Evolutionary conservation across 2,329 filamentous ascomycete species (phyloP), one percentile per base, ranked within the genome.

Genomic region (Exophiala alcalophila): DNA sequence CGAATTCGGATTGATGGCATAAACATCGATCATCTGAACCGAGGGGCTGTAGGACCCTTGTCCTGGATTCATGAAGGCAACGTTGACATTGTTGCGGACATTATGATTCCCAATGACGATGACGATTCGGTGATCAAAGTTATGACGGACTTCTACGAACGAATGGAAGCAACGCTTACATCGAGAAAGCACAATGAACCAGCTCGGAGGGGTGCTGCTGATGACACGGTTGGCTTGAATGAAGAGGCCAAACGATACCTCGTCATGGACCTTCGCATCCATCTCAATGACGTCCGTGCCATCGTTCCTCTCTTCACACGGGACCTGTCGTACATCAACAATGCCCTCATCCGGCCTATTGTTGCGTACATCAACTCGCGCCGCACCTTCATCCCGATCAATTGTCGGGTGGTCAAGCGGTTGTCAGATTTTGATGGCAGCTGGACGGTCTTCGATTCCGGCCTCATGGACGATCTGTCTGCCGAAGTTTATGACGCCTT

Each of bases 11-110:
- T 98, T 44, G 92, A 98, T 60, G 89, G 84, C 0, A 74, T 98
- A 7, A 94, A 84, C 61, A 96, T 98, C 40, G 92, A 97, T 58
- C 92, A 98, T 63, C 74, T 98, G 7, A 98, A 98, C 61, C 81
- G 89, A 28, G 90, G 90, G 16, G 88, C 95, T 12, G 82, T 92
- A 49, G 92, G 92, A 0, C 90, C 91, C 0, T 96, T 98, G 63
- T 90, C 88, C 3, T 98, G 92, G 92, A 98, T 98, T 39, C 86
- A 94, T 54, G 88, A 97, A 66, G 92, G 92, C 23, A 94, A 92
- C 50, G 89, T 98, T 27, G 92, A 98, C 61, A 95, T 98, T 49
- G 83, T 97, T 10, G 86, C 92, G 5, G 92, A 98, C 59, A 82
- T 98, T 53, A 91, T 95, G 80, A 86, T 98, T 49, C 92, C 92